These are phyloP conservation scores for Penicillium occitanis DNA, from an alignment of 2,329 filamentous ascomycete genomes.

Conservation along the genomic window DNA sequence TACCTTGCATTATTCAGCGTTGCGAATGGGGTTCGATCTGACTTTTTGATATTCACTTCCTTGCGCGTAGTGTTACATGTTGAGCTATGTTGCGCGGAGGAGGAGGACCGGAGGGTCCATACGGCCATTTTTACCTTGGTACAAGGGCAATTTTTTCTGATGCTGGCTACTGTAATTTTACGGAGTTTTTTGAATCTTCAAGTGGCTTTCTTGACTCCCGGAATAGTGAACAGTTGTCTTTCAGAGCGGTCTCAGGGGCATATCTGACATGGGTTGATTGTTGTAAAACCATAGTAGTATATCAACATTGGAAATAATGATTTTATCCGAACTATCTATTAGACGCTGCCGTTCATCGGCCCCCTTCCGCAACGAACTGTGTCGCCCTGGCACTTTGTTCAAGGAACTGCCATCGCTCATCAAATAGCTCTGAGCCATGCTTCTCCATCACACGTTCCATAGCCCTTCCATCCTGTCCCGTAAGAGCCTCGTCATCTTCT, in stretches of 20 bases:
- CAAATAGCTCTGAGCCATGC: conserved; percentile 43
- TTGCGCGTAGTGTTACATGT: background rate
- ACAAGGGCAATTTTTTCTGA: background rate
- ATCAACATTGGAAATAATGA: background rate
- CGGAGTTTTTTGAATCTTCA: conserved; percentile 28
- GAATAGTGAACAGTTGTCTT: background rate
- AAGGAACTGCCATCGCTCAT: conserved; percentile 41
- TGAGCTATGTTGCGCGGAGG: background rate
- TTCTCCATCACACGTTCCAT: conserved; percentile 43
- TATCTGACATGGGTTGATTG: background rate
- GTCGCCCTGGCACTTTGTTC: conserved; percentile 9
- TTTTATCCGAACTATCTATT: background rate
- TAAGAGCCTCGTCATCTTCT: conserved; percentile 44
- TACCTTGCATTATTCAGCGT: conserved; percentile 1
- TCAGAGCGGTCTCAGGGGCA: background rate
- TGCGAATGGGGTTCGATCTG: conserved; percentile 2
- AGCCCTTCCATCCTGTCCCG: conserved; percentile 33
- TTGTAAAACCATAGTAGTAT: background rate
- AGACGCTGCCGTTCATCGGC: background rate
- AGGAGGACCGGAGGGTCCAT: background rate
- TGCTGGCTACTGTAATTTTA: conserved; percentile 20
- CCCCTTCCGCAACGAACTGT: background rate
- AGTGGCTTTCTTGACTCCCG: background rate
- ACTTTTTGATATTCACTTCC: background rate
- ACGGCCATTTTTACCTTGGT: conserved; percentile 2